phyloP scores from a whole-genome alignment of 495 filamentous ascomycete species.

The Aspergillus carlsbadensis region DNA sequence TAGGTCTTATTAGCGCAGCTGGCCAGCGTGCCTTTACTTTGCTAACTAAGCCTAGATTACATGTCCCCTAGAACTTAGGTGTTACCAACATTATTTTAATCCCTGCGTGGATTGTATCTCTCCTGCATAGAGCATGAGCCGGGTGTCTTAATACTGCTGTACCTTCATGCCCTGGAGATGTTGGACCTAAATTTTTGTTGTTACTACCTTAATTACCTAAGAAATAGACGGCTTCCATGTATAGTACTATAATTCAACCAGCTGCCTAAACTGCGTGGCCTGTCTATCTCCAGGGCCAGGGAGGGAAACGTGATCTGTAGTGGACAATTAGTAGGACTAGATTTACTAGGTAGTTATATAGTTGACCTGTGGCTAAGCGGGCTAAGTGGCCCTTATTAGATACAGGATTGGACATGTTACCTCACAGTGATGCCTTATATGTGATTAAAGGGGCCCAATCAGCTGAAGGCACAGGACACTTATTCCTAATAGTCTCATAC shows the following conservation, averaged over 20 bases:
- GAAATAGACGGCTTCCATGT: not conserved
- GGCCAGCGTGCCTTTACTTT: not conserved
- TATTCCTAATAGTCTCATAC: too few species aligned
- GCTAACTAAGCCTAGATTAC: not conserved
- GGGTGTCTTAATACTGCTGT: not conserved
- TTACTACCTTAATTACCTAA: not conserved
- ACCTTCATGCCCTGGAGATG: not conserved
- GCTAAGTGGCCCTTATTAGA: too few species aligned
- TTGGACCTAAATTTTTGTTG: not conserved
- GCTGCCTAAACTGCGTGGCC: not conserved
- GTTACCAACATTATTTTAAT: not conserved
- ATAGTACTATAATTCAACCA: not conserved
- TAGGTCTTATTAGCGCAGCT: not conserved
- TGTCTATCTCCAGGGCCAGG: not conserved
- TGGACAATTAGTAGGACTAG: too few species aligned
- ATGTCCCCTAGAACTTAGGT: not conserved
- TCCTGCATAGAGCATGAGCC: not conserved
- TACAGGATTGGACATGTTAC: too few species aligned
- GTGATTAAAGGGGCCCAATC: too few species aligned
- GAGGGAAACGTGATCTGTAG: not conserved
- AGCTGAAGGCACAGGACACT: too few species aligned
- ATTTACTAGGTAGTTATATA: too few species aligned
- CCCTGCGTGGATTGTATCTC: not conserved
- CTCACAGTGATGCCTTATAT: too few species aligned
- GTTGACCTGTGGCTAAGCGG: too few species aligned